A percentile compares a stretch with the other conserved stretches of the same genome.
These are phyloP conservation scores for Caryopteris hybrid DNA, from an alignment of 305 asterid genomes.

Conservation along the genomic window DNA sequence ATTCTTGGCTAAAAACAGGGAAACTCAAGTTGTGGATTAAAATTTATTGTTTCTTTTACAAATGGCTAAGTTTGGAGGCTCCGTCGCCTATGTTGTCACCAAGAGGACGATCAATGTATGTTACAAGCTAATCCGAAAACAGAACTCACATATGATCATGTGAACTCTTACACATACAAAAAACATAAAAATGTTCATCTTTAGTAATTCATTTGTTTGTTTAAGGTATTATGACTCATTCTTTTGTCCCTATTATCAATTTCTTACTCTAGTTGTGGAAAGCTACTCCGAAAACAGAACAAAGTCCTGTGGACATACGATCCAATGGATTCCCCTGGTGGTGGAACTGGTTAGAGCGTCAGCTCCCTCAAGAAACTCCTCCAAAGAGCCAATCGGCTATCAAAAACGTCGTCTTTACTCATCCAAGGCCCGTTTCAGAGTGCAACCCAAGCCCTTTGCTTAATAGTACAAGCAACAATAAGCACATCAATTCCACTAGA, in stretches of 20 bases:
- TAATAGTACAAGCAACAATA: conserved; percentile 21
- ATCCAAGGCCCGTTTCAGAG: conserved; percentile 52
- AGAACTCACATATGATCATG: no score
- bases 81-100: no score
- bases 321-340: conserved; percentile 79
- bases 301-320: conserved; percentile 38
- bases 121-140: no score
- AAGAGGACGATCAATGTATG: no score
- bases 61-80: no score
- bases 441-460: conserved; percentile 46
- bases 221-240: background rate
- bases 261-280: conserved; percentile 50
- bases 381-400: conserved; percentile 29
- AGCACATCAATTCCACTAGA: conserved; percentile 23
- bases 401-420: conserved; percentile 34
- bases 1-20: no score
- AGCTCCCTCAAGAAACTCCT: conserved; percentile 35
- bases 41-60: no score
- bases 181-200: no score
- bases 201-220: no score
- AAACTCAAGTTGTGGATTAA: no score
- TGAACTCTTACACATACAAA: no score
- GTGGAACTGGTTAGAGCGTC: conserved; percentile 96
- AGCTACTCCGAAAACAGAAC: conserved; percentile 36
- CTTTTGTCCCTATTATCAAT: background rate